Conservation (phyloP, 75 land plant species). For the Picea sitchensis region DNA sequence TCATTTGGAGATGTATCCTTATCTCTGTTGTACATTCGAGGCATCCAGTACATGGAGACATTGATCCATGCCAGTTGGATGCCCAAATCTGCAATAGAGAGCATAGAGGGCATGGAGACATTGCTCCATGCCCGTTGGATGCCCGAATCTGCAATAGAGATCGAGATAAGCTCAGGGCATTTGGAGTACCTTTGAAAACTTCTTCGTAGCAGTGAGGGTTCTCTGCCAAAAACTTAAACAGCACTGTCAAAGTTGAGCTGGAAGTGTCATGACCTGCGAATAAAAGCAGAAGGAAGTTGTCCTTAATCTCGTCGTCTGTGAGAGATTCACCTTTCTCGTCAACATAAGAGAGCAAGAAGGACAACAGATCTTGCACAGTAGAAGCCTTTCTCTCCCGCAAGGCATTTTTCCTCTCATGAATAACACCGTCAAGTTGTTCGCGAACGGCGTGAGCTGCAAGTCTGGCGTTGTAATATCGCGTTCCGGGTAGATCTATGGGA, state of each 20-base stretch:
- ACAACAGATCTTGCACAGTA: conserved; percentile 27
- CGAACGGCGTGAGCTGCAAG: conserved; percentile 2
- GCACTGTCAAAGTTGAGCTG: conserved; percentile 19
- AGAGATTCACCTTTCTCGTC: conserved; percentile 29
- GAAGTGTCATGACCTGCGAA: conserved; percentile 65
- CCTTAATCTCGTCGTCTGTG: conserved; percentile 35
- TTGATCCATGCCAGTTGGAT: no score
- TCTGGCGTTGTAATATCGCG: conserved; percentile 21
- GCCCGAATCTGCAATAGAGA: no score
- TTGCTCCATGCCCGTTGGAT: no score
- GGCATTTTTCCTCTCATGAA: conserved; percentile 21
- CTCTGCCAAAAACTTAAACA: conserved; percentile 22
- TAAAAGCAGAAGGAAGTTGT: conserved; percentile 37
- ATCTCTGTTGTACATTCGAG: no score
- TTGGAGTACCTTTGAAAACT: conserved; percentile 32
- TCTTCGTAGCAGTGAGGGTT: conserved; percentile 24
- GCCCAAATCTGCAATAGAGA: no score
- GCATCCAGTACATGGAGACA: no score
- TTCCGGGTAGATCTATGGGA: conserved; percentile 38
- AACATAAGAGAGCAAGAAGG: conserved; percentile 24
- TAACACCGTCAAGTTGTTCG: neutral
- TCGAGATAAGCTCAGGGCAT: no score
- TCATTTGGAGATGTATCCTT: no score
- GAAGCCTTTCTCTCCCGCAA: conserved; percentile 9
- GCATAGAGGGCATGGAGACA: no score